Base-by-base conservation (phyloP, 169 alveolate species). In the Plasmodium sp. region DNA sequence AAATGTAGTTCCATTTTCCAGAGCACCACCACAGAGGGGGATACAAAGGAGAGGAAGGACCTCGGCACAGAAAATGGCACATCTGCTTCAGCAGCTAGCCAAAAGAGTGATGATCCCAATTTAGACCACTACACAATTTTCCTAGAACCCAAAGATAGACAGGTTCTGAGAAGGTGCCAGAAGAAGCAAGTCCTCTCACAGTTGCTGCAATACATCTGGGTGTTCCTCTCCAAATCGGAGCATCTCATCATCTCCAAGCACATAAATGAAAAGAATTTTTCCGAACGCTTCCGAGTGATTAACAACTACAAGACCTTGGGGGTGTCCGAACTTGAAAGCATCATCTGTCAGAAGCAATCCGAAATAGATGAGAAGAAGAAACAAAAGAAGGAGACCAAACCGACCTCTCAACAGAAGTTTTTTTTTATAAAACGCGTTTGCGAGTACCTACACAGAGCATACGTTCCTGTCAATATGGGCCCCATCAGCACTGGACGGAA, bases 311-410 rank as follows among this genome's bases (percentile, higher is more conserved):
- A 88, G 72, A 88, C 94, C 14, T 62, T 88, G 56, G 88, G 81
- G 2, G 18, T 88, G 43, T 54, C 22, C 10, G 94, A 88, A 34
- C 36, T 88, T 18, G 54, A 88, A 58, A 73, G 31, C 14, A 18
- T 73, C 27, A 88, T 88, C 27, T 18, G 16, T 39, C 45, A 79
- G 33, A 88, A 88, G 18, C 90, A 88, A 41, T 73, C 62, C 16
- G 86, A 79, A 88, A 88, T 88, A 6, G 73, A 62, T 12, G 90
- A 88, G 81, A 88, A 88, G 48, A 77, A 88, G 41, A 85, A 85
- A 67, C 80, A 80, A 80, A 88, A 88, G 71, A 88, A 79, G 33
- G 94, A 88, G 45, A 88, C 67, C 27, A 88, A 88, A 36, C 94
- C 94, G 27, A 58, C 75, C 18, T 45, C 81, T 14, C 36, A 79